Evolutionary conservation across 306 rosid genomes (phyloP).

Genomic region (Rubus parviflorus): DNA sequence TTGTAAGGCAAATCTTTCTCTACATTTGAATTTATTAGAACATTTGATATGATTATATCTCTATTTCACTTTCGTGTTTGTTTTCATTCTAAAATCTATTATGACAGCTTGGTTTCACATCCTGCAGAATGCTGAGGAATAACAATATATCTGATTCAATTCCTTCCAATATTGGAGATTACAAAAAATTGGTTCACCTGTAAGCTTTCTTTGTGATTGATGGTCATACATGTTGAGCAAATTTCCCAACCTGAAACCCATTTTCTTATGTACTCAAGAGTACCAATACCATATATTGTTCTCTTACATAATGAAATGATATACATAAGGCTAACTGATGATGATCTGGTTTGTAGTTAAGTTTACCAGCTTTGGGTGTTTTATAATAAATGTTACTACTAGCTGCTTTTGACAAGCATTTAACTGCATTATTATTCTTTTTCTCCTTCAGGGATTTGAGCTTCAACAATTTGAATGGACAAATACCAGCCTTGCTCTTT

Average conservation of each 20-base stretch:
- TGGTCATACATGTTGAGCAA: constrained; percentile 5
- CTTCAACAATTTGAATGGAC: constrained; percentile 74
- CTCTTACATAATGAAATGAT: background rate
- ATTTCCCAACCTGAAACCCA: background rate
- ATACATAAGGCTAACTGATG: background rate
- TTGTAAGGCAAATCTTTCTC: constrained; percentile 47
- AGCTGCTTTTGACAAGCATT: background rate
- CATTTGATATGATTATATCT: background rate
- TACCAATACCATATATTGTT: background rate
- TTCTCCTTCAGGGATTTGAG: constrained; percentile 71
- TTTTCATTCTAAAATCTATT: constrained; percentile 18
- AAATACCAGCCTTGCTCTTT: constrained; percentile 61
- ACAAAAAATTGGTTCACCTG: constrained; percentile 45
- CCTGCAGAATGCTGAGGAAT: constrained; percentile 68
- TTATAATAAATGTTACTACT: background rate
- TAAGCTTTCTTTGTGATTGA: constrained; percentile 33
- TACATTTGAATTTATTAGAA: background rate
- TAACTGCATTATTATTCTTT: constrained; percentile 14
- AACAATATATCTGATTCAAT: constrained; percentile 63
- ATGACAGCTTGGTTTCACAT: constrained; percentile 21
- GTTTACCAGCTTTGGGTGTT: background rate
- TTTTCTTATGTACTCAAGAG: background rate
- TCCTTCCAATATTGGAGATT: constrained; percentile 65
- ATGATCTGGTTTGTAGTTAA: background rate
- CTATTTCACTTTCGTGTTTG: background rate